phyloP scores from a whole-genome alignment of 352 stramenopile genomes.

The Pythium graminicola region DNA sequence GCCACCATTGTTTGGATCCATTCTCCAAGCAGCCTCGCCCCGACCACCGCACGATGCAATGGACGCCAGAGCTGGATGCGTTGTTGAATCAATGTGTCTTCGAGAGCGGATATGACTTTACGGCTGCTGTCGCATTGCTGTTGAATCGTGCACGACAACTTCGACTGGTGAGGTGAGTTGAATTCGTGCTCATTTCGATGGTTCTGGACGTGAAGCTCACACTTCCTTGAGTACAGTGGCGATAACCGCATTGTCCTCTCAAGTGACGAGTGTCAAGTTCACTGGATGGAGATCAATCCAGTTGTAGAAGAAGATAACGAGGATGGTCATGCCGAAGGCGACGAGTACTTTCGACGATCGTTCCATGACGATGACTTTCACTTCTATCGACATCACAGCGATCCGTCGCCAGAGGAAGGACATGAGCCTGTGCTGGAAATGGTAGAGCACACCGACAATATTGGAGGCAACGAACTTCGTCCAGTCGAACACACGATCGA shows the following conservation, averaged over 20 bases:
- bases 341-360: slow-evolving; percentile 10
- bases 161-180: slow-evolving; percentile 35
- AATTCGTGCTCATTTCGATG: background rate
- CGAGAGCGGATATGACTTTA: slow-evolving; percentile 68
- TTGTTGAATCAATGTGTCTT: slow-evolving; percentile 76
- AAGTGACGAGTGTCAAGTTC: slow-evolving; percentile 44
- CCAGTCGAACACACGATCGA: background rate
- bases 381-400: background rate
- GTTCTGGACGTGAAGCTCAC: too few relatives aligned
- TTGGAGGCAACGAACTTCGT: slow-evolving; percentile 2
- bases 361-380: slow-evolving; percentile 11
- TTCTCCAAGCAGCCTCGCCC: background rate
- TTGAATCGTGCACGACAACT: slow-evolving; percentile 34
- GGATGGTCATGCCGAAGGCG: background rate
- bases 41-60: slow-evolving; percentile 34
- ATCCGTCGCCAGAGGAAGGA: background rate
- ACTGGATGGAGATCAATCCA: slow-evolving; percentile 68
- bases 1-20: background rate
- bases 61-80: slow-evolving; percentile 51
- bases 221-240: too few relatives aligned
- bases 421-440: background rate
- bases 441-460: background rate
- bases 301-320: slow-evolving; percentile 29
- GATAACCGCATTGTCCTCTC: slow-evolving; percentile 27
- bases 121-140: slow-evolving; percentile 31